phyloP scores from a whole-genome alignment of 331 rosid genomes.

The Prunus yedoensis region DNA sequence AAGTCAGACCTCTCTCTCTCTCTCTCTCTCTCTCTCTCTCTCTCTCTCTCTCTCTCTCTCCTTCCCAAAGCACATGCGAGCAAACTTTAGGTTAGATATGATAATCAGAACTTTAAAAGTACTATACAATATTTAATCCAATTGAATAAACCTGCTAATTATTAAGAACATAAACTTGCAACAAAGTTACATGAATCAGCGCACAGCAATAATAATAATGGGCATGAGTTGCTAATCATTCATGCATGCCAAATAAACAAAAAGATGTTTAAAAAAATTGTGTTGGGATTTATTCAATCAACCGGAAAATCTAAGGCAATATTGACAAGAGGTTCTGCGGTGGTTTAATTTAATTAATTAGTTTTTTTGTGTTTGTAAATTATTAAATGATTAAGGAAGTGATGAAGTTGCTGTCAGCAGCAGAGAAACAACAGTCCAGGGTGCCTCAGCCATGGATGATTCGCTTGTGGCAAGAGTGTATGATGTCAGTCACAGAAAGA shows the following conservation, averaged over 20 bases:
- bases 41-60: not conserved
- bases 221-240: conserved; percentile 22
- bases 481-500: not conserved
- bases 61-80: conserved; percentile 20
- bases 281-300: not conserved
- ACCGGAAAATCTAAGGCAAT: not conserved
- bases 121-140: conserved; percentile 4
- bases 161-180: conserved; percentile 14
- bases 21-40: too few species aligned
- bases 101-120: conserved; percentile 13
- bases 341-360: not conserved
- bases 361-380: not conserved
- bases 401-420: not conserved
- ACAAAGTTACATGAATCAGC: not conserved
- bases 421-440: not conserved
- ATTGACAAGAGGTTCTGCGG: conserved; percentile 1
- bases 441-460: conserved; percentile 23
- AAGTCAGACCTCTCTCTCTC: not conserved
- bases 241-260: conserved; percentile 1
- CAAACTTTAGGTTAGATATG: conserved; percentile 24
- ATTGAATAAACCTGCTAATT: conserved; percentile 7
- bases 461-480: not conserved
- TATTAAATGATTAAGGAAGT: not conserved
- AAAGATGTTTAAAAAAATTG: not conserved
- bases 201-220: conserved; percentile 3